Evolutionary conservation across 2,329 filamentous ascomycete species (phyloP), one percentile per base, ranked within the genome.

Genomic region (Alternaria atra): DNA sequence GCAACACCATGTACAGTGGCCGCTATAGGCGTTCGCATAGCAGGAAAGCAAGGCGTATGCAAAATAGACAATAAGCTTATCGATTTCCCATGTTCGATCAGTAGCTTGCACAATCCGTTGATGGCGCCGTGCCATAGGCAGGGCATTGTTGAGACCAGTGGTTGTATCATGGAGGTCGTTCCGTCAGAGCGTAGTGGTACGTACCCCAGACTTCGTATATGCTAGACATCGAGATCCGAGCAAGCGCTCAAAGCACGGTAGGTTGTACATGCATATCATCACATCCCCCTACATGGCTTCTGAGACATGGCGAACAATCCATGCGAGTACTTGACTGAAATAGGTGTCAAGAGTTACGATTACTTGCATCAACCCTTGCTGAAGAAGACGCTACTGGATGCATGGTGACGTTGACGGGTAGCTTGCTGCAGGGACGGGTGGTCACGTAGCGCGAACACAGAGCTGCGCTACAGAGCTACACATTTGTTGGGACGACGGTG

Each of bases 401-500:
- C 54, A 55, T 20, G 52, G 37, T 60, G 57, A 60, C 57, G 52
- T 58, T 50, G 52, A n/a, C 30, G 34, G 48, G 30, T 37, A 29
- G 12, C 43, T 43, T 39, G 25, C 54, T 55, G 52, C 57, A 55
- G 44, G 57, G 43, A 55, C 48, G 55, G 40, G 37, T 20, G 54
- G 40, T 43, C 29, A 35, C 15, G n/a, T 40, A 48, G 53, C 25
- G 53, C 23, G 27, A 55, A 52, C 37, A 29, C 20, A 40, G 32
- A 40, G 29, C 42, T 25, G 46, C 44, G 54, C 54, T 51, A 43
- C 29, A 34, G 20, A 42, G 13, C 32, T 44, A 34, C 50, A 48
- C 32, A 46, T 47, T 60, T 60, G 58, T 60, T 60, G 58, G 46
- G 58, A 52, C 58, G 58, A 51, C 52, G 53, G 58, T 52, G 52